These are phyloP conservation scores for Ascobolus immersus DNA, from an alignment of 495 filamentous ascomycete genomes.

Conservation along the genomic window DNA sequence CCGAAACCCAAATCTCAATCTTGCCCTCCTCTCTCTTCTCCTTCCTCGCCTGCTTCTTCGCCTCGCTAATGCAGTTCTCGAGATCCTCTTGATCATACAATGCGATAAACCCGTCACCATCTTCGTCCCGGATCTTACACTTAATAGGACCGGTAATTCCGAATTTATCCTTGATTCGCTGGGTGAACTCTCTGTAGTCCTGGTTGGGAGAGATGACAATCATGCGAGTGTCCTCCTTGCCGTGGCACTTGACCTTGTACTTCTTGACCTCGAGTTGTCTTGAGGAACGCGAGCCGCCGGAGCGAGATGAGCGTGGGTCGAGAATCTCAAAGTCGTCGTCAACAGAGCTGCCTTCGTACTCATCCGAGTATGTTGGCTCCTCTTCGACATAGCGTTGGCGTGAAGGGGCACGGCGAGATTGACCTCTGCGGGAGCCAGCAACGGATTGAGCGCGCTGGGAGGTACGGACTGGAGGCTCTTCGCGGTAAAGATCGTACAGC, in stretches of 20 bases:
- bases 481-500: constrained; percentile 41
- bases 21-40: constrained; percentile 69
- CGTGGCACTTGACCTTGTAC: constrained; percentile 75
- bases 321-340: constrained; percentile 72
- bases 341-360: constrained; percentile 37
- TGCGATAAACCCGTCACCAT: constrained; percentile 81
- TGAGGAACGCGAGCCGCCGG: constrained; percentile 13
- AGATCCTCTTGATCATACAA: constrained; percentile 92
- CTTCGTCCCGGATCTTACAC: constrained; percentile 65
- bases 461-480: constrained; percentile 16
- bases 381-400: constrained; percentile 46
- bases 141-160: constrained; percentile 41
- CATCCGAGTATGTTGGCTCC: constrained; percentile 40
- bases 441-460: constrained; percentile 10
- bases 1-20: constrained; percentile 91
- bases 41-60: constrained; percentile 40
- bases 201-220: constrained; percentile 56
- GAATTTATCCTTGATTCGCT: constrained; percentile 63
- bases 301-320: constrained; percentile 11
- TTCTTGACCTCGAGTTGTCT: constrained; percentile 12
- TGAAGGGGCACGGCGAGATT: constrained; percentile 19
- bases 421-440: constrained; percentile 9
- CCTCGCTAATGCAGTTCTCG: constrained; percentile 49
- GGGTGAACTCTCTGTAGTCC: constrained; percentile 50
- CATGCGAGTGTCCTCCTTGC: constrained; percentile 68